These are phyloP conservation scores for Baudoinia panamericana DNA, from an alignment of 495 filamentous ascomycete species.

Conservation along the genomic window DNA sequence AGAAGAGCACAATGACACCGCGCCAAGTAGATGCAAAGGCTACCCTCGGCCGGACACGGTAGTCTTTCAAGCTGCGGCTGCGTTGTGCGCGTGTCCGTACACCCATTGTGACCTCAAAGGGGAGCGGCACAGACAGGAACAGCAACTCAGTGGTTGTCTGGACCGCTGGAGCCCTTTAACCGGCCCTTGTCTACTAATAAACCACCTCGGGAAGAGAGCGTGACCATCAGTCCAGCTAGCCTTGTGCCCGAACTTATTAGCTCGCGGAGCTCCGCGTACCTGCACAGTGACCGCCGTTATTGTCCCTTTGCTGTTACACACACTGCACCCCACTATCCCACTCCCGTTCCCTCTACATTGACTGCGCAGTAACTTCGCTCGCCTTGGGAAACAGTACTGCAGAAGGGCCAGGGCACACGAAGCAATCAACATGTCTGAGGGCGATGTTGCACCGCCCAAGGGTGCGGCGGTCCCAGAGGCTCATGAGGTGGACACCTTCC, in stretches of 20 bases:
- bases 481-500: constrained; percentile 73
- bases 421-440: constrained; percentile 51
- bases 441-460: constrained; percentile 37
- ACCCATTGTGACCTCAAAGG: no score
- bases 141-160: neutral
- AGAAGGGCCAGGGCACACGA: no score
- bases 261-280: constrained; percentile 10
- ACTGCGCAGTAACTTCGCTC: no score
- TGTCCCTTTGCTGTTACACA: neutral
- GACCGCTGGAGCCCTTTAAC: constrained; percentile 12
- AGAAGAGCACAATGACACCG: no score
- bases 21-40: no score
- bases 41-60: no score
- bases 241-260: constrained; percentile 9
- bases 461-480: constrained; percentile 75
- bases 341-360: no score
- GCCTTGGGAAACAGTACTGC: no score
- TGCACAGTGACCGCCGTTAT: neutral
- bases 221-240: constrained; percentile 4
- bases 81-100: no score
- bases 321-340: neutral
- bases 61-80: no score
- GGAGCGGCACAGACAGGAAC: no score
- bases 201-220: constrained; percentile 8
- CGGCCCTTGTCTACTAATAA: neutral